Conservation (phyloP, 2,329 filamentous ascomycete species). For the Paraphaeosphaeria sporulosa region DNA sequence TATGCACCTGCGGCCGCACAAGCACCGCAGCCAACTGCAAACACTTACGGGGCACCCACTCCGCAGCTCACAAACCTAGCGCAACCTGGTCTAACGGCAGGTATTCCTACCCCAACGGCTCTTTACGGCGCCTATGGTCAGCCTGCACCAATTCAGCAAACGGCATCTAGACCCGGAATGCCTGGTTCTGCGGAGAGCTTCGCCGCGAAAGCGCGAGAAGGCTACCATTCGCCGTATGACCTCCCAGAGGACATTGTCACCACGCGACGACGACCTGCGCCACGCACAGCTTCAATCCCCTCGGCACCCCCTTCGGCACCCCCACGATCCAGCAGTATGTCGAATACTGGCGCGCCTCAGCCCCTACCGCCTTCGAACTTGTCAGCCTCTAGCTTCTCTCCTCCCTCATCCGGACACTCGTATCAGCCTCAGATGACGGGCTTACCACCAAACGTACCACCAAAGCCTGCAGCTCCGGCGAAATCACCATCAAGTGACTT, state of each 20-base stretch:
- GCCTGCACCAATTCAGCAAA: constrained; percentile 33
- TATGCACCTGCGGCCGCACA: constrained; percentile 49
- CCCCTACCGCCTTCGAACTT: constrained; percentile 40
- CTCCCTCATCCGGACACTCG: constrained; percentile 51
- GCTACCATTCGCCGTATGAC: constrained; percentile 94
- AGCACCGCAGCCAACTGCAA: constrained; percentile 39
- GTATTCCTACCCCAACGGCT: constrained; percentile 26
- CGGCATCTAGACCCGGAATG: constrained; percentile 58
- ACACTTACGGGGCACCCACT: constrained; percentile 60
- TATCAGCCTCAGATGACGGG: constrained; percentile 41
- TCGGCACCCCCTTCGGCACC: constrained; percentile 54
- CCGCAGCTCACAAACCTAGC: constrained; percentile 59
- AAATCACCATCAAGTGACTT: constrained; percentile 51
- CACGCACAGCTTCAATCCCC: constrained; percentile 36
- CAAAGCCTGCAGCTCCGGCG: constrained; percentile 36
- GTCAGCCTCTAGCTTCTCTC: constrained; percentile 48
- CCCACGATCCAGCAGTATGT: constrained; percentile 70
- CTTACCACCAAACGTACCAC: constrained; percentile 29
- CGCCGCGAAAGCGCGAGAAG: constrained; percentile 86
- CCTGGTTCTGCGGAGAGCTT: constrained; percentile 74
- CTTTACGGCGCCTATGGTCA: constrained; percentile 44
- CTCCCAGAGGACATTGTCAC: constrained; percentile 87
- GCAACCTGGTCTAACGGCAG: constrained; percentile 37
- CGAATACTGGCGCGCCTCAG: constrained; percentile 27
- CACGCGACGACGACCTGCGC: constrained; percentile 64